Evolutionary conservation across 2,329 filamentous ascomycete genomes (phyloP).

Genomic region (Mycosphaerella sp.): DNA sequence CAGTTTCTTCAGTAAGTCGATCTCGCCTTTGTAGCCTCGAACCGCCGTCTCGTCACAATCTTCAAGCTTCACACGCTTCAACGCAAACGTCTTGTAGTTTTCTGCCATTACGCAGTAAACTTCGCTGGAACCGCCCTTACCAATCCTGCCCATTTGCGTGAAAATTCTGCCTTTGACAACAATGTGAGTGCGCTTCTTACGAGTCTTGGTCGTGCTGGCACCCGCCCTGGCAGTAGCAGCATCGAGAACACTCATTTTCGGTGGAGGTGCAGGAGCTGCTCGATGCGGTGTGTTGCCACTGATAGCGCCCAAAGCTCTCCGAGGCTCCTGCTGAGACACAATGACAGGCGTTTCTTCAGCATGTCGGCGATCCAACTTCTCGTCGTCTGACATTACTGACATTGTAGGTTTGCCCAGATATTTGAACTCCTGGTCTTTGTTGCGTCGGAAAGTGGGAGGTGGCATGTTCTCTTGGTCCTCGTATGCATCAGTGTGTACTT

Average conservation of each 20-base stretch:
- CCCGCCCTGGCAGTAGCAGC: conserved; percentile 79
- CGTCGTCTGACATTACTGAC: conserved; percentile 45
- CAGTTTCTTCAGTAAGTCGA: conserved; percentile 78
- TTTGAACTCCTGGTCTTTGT: conserved; percentile 51
- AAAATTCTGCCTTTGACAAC: conserved; percentile 88
- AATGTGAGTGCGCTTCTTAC: conserved; percentile 74
- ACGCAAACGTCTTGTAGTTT: conserved; percentile 88
- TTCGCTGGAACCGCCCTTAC: conserved; percentile 85
- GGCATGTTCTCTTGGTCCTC: conserved; percentile 83
- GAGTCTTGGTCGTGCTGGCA: conserved; percentile 65
- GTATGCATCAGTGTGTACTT: conserved; percentile 53
- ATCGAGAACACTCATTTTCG: conserved; percentile 96
- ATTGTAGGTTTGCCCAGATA: conserved; percentile 53
- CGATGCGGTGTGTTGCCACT: conserved; percentile 69
- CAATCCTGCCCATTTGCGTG: conserved; percentile 81
- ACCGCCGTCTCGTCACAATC: conserved; percentile 80
- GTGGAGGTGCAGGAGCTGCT: conserved; percentile 69
- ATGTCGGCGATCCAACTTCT: conserved; percentile 37
- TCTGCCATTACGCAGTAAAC: conserved; percentile 97
- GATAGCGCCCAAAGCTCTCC: conserved; percentile 47
- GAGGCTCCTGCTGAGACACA: conserved; percentile 31
- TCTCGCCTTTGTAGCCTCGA: conserved; percentile 87
- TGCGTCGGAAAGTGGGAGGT: conserved; percentile 60
- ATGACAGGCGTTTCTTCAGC: conserved; percentile 38
- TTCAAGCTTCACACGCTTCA: conserved; percentile 88